Conservation (phyloP, 441 rosid species). For the Syzygium malaccense region DNA sequence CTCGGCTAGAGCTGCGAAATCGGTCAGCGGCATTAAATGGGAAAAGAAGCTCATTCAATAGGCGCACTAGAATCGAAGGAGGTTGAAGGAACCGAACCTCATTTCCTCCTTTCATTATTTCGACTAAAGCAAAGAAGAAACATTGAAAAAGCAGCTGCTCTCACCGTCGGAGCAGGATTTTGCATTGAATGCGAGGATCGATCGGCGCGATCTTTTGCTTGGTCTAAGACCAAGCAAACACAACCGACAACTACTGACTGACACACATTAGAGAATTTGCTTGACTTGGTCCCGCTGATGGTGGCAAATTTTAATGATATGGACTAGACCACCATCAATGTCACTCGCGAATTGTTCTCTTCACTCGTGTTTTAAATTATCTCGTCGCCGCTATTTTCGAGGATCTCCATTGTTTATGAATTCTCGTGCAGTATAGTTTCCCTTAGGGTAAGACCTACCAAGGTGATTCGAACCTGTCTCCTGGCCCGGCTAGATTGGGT, state of each 20-base stretch:
- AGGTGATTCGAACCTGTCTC: background rate
- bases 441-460: background rate
- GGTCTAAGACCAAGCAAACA: background rate
- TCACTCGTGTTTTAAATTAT: background rate
- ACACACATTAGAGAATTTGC: background rate
- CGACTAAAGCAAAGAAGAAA: background rate
- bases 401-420: background rate
- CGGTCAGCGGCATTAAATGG: background rate
- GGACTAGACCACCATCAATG: background rate
- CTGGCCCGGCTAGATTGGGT: background rate
- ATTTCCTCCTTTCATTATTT: background rate
- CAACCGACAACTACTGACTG: background rate
- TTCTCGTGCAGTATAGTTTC: background rate
- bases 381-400: background rate
- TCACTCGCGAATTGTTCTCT: background rate
- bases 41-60: background rate
- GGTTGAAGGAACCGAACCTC: background rate
- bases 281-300: background rate
- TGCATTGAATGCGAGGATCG: background rate
- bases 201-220: background rate
- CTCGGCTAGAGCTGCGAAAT: background rate
- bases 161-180: background rate
- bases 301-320: background rate
- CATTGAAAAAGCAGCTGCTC: background rate
- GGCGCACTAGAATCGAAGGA: background rate